phyloP scores from a whole-genome alignment of 495 filamentous ascomycete genomes.

The Diplogelasinospora grovesii region DNA sequence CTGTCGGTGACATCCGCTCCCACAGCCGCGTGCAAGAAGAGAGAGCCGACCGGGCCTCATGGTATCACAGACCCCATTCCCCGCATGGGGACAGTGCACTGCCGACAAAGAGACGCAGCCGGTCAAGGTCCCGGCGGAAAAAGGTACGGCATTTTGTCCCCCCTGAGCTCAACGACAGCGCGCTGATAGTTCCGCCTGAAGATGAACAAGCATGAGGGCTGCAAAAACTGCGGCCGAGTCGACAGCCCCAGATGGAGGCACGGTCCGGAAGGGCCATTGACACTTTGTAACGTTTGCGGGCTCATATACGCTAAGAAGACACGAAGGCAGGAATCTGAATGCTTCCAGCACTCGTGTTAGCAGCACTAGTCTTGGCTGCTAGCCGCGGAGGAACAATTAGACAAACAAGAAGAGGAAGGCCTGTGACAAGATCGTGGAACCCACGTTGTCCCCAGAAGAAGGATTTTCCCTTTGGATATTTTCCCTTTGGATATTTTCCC shows the following conservation, averaged over 20 bases:
- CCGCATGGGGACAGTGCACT: background rate
- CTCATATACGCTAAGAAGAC: slow-evolving; percentile 13
- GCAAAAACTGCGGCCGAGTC: slow-evolving; percentile 7
- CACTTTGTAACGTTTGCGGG: slow-evolving; percentile 18
- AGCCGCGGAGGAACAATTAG: too few relatives aligned
- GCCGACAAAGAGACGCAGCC: background rate
- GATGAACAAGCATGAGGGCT: background rate
- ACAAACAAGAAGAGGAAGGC: too few relatives aligned
- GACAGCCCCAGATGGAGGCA: slow-evolving; percentile 13
- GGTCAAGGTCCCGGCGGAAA: background rate
- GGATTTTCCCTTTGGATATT: too few relatives aligned
- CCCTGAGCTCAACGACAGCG: too few relatives aligned
- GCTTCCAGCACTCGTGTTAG: too few relatives aligned
- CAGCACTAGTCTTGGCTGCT: too few relatives aligned
- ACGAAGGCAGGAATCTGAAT: too few relatives aligned
- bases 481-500: too few relatives aligned
- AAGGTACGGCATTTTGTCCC: background rate
- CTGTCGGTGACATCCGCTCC: slow-evolving; percentile 12
- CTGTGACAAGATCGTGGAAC: too few relatives aligned
- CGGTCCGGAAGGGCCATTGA: slow-evolving; percentile 14
- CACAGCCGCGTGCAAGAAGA: slow-evolving; percentile 11
- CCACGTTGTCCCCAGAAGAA: too few relatives aligned
- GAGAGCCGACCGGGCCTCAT: background rate
- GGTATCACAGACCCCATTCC: background rate
- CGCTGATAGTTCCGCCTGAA: background rate